Percentiles rank a stretch among this genome's conserved stretches.
phyloP scores from a whole-genome alignment of 208 protist species.

The Trypanosoma cruzi region DNA sequence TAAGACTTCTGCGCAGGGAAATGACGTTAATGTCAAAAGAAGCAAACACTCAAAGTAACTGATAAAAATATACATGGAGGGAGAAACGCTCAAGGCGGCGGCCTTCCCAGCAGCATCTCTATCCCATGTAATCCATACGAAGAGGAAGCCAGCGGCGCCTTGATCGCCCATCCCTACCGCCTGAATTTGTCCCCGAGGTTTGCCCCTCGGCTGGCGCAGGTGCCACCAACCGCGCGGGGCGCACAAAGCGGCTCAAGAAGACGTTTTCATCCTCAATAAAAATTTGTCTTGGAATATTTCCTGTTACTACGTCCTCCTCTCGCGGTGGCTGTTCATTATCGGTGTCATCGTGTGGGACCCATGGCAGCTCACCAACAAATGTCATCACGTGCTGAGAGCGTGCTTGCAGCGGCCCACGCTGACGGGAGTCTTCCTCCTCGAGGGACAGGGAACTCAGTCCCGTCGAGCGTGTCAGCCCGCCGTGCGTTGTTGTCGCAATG shows the following conservation, averaged over 20 bases:
- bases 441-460: background rate
- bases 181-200: background rate
- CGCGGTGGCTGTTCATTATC: background rate
- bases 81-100: too few relatives aligned
- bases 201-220: background rate
- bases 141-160: conserved; percentile 1
- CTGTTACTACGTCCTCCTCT: background rate
- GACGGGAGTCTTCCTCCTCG: background rate
- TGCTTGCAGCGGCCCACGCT: background rate
- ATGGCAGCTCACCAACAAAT: background rate
- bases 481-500: background rate
- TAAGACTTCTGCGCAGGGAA: background rate
- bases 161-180: background rate
- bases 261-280: background rate
- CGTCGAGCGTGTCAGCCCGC: conserved; percentile 2
- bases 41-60: background rate
- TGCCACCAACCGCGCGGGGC: background rate
- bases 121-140: conserved; percentile 11
- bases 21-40: background rate
- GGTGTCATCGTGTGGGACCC: background rate
- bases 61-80: background rate
- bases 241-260: background rate
- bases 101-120: too few relatives aligned
- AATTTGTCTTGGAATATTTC: background rate
- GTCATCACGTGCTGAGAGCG: background rate